Conservation (phyloP, 2,329 filamentous ascomycete genomes). For the Fusarium sp. region DNA sequence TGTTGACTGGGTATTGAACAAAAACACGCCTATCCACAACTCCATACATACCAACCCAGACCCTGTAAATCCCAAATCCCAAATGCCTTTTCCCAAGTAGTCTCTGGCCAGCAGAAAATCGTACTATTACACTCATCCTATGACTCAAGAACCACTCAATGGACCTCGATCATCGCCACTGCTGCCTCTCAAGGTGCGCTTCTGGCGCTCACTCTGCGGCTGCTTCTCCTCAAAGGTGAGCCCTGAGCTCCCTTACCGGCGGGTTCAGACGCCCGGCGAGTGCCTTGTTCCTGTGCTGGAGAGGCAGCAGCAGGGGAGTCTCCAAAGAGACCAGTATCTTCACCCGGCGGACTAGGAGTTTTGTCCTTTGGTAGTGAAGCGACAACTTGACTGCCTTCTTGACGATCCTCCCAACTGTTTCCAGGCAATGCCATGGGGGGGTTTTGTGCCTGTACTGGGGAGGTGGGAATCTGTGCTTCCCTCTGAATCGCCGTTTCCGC, state of each 20-base stretch:
- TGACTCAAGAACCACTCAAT: not conserved
- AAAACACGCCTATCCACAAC: not conserved
- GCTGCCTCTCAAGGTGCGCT: constrained; percentile 6
- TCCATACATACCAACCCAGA: not conserved
- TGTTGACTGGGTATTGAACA: constrained; percentile 17
- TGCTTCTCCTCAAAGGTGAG: constrained; percentile 17
- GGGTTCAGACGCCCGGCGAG: not conserved
- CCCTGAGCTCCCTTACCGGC: not conserved
- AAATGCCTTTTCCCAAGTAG: constrained; percentile 6
- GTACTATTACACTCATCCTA: not conserved
- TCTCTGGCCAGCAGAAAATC: constrained; percentile 22
- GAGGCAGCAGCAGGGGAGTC: not conserved
- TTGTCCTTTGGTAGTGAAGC: not conserved
- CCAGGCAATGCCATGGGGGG: not conserved
- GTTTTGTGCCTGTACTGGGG: not conserved
- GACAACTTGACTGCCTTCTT: not conserved
- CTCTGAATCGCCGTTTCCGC: not conserved
- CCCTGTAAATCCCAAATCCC: not conserved
- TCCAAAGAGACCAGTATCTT: not conserved
- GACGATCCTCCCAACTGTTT: too few relatives aligned
- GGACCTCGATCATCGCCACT: not conserved
- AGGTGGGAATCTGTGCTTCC: not conserved
- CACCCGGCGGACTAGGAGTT: not conserved
- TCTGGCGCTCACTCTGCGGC: constrained; percentile 7
- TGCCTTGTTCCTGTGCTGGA: not conserved